Evolutionary conservation across 2,329 filamentous ascomycete genomes (phyloP).

Genomic region (Alternaria arbusti): DNA sequence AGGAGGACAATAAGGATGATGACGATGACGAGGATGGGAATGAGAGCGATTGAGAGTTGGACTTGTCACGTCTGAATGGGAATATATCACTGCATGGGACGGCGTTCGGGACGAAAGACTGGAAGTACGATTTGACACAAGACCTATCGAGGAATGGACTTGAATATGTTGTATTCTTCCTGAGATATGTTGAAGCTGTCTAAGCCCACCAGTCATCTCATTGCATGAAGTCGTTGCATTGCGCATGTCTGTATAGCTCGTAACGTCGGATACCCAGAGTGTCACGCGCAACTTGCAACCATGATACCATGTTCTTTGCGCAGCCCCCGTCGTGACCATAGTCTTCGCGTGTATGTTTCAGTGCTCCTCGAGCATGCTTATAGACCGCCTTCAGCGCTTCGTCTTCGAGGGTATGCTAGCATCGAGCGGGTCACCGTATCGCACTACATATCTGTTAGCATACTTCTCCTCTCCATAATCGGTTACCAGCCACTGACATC

Average conservation of each 20-base stretch:
- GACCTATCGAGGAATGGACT: not conserved
- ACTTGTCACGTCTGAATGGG: not conserved
- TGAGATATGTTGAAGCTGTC: not conserved
- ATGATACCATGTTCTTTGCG: not conserved
- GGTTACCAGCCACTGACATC: constrained; percentile 27
- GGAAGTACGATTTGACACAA: not conserved
- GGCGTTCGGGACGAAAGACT: constrained; percentile 29
- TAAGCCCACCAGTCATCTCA: not conserved
- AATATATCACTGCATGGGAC: constrained; percentile 31
- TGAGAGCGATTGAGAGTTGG: constrained; percentile 44
- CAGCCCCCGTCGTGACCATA: not conserved
- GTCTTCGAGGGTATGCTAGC: constrained; percentile 32
- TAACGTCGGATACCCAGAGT: not conserved
- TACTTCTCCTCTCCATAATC: not conserved
- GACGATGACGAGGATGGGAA: constrained; percentile 64
- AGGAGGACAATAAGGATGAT: constrained; percentile 52
- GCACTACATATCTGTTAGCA: constrained; percentile 30
- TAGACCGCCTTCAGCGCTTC: constrained; percentile 30
- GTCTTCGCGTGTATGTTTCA: not conserved
- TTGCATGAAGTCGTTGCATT: not conserved
- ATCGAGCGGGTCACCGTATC: constrained; percentile 47
- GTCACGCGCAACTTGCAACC: not conserved
- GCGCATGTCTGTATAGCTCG: not conserved
- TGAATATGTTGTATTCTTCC: not conserved
- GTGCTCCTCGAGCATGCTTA: not conserved